Percentiles rank a stretch among this genome's conserved stretches.
Evolutionary conservation across 2,329 filamentous ascomycete species (phyloP).

Genomic region (Venturia nashicola): DNA sequence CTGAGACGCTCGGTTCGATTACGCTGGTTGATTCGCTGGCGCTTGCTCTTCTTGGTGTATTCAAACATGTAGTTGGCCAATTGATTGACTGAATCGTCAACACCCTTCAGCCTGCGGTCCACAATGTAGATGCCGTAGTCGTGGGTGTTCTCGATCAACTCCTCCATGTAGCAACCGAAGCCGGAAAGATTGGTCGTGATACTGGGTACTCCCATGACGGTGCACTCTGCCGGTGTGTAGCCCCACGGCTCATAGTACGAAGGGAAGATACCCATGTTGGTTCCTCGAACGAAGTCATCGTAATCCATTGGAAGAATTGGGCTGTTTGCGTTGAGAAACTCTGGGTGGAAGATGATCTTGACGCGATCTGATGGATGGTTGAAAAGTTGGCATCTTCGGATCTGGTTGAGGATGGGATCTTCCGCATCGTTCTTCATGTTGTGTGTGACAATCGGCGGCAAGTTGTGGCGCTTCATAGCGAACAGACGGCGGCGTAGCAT

Average conservation of each 20-base stretch:
- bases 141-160: conserved; percentile 92
- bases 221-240: conserved; percentile 96
- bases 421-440: conserved; percentile 95
- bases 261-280: conserved; percentile 87
- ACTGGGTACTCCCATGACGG: conserved; percentile 96
- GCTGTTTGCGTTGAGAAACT: conserved; percentile 92
- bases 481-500: conserved; percentile 83
- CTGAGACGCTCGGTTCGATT: conserved; percentile 92
- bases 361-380: conserved; percentile 91
- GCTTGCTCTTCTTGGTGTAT: conserved; percentile 82
- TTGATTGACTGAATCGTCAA: conserved; percentile 96
- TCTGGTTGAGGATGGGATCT: conserved; percentile 90
- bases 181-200: conserved; percentile 97
- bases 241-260: conserved; percentile 99
- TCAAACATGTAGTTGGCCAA: conserved; percentile 87
- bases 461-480: conserved; percentile 83
- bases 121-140: conserved; percentile 99
- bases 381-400: conserved; percentile 91
- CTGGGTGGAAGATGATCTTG: conserved; percentile 96
- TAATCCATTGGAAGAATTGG: conserved; percentile 93
- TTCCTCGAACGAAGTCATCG: conserved; percentile 95
- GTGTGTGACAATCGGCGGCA: conserved; percentile 95
- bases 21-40: conserved; percentile 96
- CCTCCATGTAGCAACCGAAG: conserved; percentile 99
- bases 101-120: conserved; percentile 84